A percentile compares a stretch with the other conserved stretches of the same genome.
These are phyloP conservation scores for Chaetomium fimeti DNA, from an alignment of 495 filamentous ascomycete genomes.

Conservation along the genomic window DNA sequence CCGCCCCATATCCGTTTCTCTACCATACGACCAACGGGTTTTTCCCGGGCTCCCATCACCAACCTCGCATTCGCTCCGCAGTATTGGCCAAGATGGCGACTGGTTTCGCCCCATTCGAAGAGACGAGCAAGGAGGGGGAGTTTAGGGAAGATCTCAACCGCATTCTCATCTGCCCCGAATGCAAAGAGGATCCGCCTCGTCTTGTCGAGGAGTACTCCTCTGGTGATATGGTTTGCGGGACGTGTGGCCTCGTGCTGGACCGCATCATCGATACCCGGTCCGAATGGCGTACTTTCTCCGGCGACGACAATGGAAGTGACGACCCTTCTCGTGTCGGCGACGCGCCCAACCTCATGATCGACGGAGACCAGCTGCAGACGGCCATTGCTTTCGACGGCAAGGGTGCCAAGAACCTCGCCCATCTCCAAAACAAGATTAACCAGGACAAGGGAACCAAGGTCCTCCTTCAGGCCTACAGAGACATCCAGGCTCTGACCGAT, in stretches of 20 bases:
- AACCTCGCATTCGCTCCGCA: background rate
- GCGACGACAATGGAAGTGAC: constrained; percentile 90
- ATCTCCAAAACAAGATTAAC: constrained; percentile 82
- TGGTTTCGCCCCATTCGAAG: constrained; percentile 5
- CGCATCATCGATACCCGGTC: constrained; percentile 92
- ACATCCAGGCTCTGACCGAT: constrained; percentile 86
- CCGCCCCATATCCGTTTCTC: no score
- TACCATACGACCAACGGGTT: background rate
- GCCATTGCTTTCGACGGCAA: constrained; percentile 79
- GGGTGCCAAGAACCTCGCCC: constrained; percentile 69
- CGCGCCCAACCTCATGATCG: constrained; percentile 77
- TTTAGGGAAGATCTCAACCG: constrained; percentile 71
- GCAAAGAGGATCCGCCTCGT: constrained; percentile 85
- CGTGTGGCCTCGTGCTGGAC: constrained; percentile 89
- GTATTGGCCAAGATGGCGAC: constrained; percentile 21
- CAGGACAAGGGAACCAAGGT: constrained; percentile 79
- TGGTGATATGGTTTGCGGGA: constrained; percentile 88
- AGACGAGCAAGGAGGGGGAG: constrained; percentile 25
- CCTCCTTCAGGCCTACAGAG: constrained; percentile 77
- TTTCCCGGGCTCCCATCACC: background rate
- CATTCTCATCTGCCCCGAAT: constrained; percentile 80
- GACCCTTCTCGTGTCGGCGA: constrained; percentile 98
- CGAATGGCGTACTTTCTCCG: constrained; percentile 98
- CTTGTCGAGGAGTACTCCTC: constrained; percentile 88
- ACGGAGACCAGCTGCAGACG: constrained; percentile 90